Base-by-base conservation (phyloP, 371 early-diverging fungal genomes). In the Conidiobolus incongruus region DNA sequence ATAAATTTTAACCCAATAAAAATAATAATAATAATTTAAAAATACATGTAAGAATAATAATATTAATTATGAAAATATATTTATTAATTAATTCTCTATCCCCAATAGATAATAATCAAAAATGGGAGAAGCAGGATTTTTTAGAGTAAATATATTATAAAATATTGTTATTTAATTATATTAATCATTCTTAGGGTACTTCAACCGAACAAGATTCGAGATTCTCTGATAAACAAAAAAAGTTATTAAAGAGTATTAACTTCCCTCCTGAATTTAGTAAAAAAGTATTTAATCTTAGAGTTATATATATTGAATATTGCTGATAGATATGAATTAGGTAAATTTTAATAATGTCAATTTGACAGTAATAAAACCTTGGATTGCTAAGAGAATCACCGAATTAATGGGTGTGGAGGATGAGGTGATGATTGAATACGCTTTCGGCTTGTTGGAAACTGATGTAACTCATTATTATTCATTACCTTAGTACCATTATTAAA, bases 321-420 rank as follows among this genome's bases (percentile, higher is more conserved):
- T 15, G 12, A 10, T 38, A 28, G 19, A 15, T 20, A 10, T 22
- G 8, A 24, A 11, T n/a, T n/a, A 75, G 82, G 78, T 95, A 24
- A 75, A 92, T 52, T 73, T 88, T 55, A 72, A 72, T 47, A 89
- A 87, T 47, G 85, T 95, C 32, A 82, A 89, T 48, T 40, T 88
- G 52, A 49, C 62, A 16, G 71, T 83, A 39, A 63, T 88, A 47
- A 60, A 75, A 52, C 64, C 78, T 38, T 93, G 96, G 93, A 78
- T 92, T 38, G 61, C 75, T 2, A 63, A 59, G 44, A 70, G 70
- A 44, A 61, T 91, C n/a, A 65, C 62, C 20, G 72, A 81, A 28
- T 46, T 84, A 10, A 66, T 95, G 26, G 89, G 89, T 1, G 60
- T 90, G 32, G 96, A 95, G 44, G 96, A 95, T 58, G 96, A 95